Base-by-base conservation (phyloP, 345 rosid genomes). In the Linum lewisii region DNA sequence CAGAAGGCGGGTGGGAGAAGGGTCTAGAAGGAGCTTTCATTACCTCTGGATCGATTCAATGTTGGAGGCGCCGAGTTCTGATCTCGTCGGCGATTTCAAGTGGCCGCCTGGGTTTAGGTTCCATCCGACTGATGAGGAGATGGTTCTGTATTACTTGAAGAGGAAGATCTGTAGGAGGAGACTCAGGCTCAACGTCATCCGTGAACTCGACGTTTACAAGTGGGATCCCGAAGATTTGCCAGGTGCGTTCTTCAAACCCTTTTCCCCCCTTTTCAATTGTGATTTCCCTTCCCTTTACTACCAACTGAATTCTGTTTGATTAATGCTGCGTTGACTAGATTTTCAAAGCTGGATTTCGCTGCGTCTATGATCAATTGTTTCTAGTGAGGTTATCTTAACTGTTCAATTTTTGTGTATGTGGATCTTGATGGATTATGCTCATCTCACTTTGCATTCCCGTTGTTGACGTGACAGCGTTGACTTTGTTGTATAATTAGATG, bases 31-130 rank as follows among this genome's bases (percentile, higher is more conserved):
- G 38, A 11, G 52, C 23, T 13, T 38, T 62, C 23, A 10, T 21
- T 57, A 22, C 9, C n/a, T 9, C 21, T 65, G 26, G 21, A 13
- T 49, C 18, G 44, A 14, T 52, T 21, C 5, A 47, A 8, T 58
- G 51, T 73, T 75, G 82, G 61, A 70, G 54, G 44, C 54, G 42
- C 14, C 58, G 24, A 75, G 36, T 49, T 59, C 63, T 7, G 49
- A 67, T 15, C 34, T 60, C 58, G 67, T 36, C 38, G 38, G 38
- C 38, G 38, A 34, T 34, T 34, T 34, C 38, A 34, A 34, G 19
- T 78, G 84, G 92, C 95, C 96, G 0, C 98, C 98, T 5, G 96
- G 98, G 61, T 92, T 92, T 61, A 70, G 96, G 70, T 88, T 92
- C 70, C 90, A 92, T 56, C 98, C 98, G 7, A 88, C 96, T 0